phyloP scores from a whole-genome alignment of 192 early-diverging fungal species.

The Gonapodya sp. region DNA sequence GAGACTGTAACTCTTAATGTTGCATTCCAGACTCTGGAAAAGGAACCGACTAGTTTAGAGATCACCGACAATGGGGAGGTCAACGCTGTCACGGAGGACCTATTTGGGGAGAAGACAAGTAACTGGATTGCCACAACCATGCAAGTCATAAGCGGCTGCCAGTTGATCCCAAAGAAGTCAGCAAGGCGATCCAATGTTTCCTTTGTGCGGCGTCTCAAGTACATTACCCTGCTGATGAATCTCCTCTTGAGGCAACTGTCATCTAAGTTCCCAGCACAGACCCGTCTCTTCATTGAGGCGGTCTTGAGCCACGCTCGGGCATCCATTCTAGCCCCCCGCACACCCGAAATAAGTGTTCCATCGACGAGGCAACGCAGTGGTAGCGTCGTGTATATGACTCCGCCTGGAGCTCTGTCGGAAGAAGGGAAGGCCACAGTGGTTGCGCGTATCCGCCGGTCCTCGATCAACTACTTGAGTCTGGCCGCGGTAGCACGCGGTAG shows the following conservation, averaged over 20 bases:
- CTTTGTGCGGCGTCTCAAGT: constrained; percentile 10
- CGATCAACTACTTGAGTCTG: not conserved
- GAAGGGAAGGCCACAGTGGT: not conserved
- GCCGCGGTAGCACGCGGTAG: not conserved
- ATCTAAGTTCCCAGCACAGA: constrained; percentile 9
- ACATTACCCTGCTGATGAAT: constrained; percentile 11
- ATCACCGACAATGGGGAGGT: not conserved
- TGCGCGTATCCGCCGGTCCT: not conserved
- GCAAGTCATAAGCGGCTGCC: constrained; percentile 5
- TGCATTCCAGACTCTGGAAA: constrained; percentile 10
- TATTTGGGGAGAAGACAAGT: constrained; percentile 10
- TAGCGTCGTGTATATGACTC: not conserved
- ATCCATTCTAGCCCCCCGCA: not conserved
- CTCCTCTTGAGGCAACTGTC: not conserved
- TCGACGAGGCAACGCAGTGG: not conserved
- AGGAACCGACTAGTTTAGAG: constrained; percentile 6
- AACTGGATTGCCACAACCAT: constrained; percentile 5
- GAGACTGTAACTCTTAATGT: constrained; percentile 12
- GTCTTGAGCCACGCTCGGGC: not conserved
- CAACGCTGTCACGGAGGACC: not conserved
- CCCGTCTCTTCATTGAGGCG: constrained; percentile 12
- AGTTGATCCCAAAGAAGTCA: not conserved
- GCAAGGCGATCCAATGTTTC: not conserved
- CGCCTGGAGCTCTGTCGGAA: not conserved
- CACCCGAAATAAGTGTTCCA: not conserved